Base-by-base conservation (phyloP, 2,329 filamentous ascomycete species). In the Decorospora gaudefroyi region DNA sequence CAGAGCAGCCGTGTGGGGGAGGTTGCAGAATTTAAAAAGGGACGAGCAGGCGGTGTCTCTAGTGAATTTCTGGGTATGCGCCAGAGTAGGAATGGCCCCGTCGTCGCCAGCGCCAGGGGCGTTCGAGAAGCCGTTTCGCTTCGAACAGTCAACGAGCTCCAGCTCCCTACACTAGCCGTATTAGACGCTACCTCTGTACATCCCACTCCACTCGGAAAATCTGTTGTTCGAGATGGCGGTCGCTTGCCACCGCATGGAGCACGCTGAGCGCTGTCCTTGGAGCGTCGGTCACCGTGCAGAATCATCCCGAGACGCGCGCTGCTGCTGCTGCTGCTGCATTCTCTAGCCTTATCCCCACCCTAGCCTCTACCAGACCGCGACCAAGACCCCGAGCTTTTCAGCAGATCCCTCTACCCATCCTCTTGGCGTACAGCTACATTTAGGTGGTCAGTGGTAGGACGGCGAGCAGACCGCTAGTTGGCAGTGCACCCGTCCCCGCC, bases 401-500 rank as follows among this genome's bases (percentile, higher is more conserved):
- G 53, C 53, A 53, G 51, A 55, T 49, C 43, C 35, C 51, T 46
- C 46, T 49, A 49, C 41, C 53, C 51, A 42, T 36, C 38, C 31
- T 16, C 57, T 62, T 61, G 55, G 59, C 59, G 45, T 40, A 41
- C 51, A 33, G 39, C 42, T 46, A 46, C 29, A 18, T 38, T 23
- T 19, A 26, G 28, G 36, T 31, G 23, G 29, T 9, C 18, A 30
- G 18, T 48, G n/a, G n/a, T n/a, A n/a, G n/a, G n/a, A 51, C 42
- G 53, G 48, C 52, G 48, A 40, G 33, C 59, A 65, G 62, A 66
- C 64, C 64, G 64, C 64, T 55, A 59, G 50, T 61, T 58, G n/a
- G n/a, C n/a, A n/a, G n/a, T 52, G 56, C 36, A 44, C 44, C 56
- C 50, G 51, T 42, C 22, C 47, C 51, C 49, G 55, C 47, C 56